Conservation (phyloP, 1,284 basidiomycete species). For the Xerocomus minutiporus region DNA sequence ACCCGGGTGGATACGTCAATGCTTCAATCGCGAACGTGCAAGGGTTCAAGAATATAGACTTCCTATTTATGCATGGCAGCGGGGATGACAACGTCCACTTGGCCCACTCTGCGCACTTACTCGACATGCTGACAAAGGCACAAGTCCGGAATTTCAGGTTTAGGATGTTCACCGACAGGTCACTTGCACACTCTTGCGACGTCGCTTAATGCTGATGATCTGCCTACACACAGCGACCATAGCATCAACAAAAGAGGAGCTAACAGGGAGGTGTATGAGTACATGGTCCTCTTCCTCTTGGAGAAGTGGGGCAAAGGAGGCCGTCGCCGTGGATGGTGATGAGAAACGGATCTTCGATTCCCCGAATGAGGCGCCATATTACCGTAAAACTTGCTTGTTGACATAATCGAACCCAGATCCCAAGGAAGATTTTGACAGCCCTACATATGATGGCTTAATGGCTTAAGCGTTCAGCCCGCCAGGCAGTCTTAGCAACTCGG, state of each 20-base stretch:
- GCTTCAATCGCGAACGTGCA: constrained; percentile 83
- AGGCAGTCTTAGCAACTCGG: background rate
- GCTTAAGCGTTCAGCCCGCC: background rate
- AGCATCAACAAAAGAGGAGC: constrained; percentile 70
- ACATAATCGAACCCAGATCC: constrained; percentile 1
- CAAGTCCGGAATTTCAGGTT: constrained; percentile 80
- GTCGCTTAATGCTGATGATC: constrained; percentile 11
- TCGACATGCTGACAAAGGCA: constrained; percentile 86
- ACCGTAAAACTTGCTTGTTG: constrained; percentile 4
- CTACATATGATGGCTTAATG: background rate
- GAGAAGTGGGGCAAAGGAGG: constrained; percentile 92
- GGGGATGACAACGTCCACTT: constrained; percentile 96
- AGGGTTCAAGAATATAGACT: constrained; percentile 77
- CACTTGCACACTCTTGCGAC: constrained; percentile 21
- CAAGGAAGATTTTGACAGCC: constrained; percentile 1
- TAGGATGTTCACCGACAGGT: constrained; percentile 96
- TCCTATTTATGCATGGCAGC: constrained; percentile 85
- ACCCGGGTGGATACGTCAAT: constrained; percentile 79
- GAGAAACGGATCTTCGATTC: background rate
- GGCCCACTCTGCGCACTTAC: constrained; percentile 82
- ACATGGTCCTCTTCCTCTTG: constrained; percentile 75
- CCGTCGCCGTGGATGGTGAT: constrained; percentile 51
- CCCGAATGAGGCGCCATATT: constrained; percentile 4
- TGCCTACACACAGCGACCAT: constrained; percentile 60
- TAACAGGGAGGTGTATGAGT: constrained; percentile 82